Base-by-base conservation (phyloP, 176 grass and related monocot species). In the Oryza punctata region DNA sequence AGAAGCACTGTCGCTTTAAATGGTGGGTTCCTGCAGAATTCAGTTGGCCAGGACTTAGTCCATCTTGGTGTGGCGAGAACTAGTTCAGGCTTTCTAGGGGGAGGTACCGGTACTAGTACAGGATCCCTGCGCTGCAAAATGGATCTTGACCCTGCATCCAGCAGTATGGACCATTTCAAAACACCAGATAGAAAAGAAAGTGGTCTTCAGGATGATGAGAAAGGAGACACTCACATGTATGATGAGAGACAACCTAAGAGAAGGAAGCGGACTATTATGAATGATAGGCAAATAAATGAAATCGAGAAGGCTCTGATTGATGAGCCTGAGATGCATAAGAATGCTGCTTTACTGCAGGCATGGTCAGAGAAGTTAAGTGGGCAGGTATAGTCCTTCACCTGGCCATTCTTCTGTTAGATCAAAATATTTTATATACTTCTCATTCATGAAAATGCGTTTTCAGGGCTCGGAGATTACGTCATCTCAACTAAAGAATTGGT, bases 401-500 rank as follows among this genome's bases (percentile, higher is more conserved):
- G 54, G 54, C 32, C 54, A 85, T 79, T 86, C 65, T 79, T 63
- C 72, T 41, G 27, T 69, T 73, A 67, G 25, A 5, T 82, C 9
- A 65, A 35, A 66, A 47, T 71, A 67, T 43, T 30, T 30, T 81
- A 44, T 65, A 64, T 78, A 63, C 33, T 43, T 77, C 64, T 88
- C 57, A 90, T 85, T 70, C 45, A 63, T 73, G 43, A 68, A 84
- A 80, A 70, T 27, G 45, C 59, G 64, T 82, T 84, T 91, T 94
- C 83, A 98, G 93, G 96, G 96, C 73, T 76, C 87, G 8, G 96
- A 98, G 88, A 98, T 98, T 73, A 95, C 96, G 84, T 60, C 93
- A 64, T 93, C 96, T 1, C 96, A 98, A 82, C 87, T 98, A 91
- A 98, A 98, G 83, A 98, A 95, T 84, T 98, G 96, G 91, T 98